Evolutionary conservation across 2,329 filamentous ascomycete species (phyloP).

Genomic region (Aspergillus unguis): DNA sequence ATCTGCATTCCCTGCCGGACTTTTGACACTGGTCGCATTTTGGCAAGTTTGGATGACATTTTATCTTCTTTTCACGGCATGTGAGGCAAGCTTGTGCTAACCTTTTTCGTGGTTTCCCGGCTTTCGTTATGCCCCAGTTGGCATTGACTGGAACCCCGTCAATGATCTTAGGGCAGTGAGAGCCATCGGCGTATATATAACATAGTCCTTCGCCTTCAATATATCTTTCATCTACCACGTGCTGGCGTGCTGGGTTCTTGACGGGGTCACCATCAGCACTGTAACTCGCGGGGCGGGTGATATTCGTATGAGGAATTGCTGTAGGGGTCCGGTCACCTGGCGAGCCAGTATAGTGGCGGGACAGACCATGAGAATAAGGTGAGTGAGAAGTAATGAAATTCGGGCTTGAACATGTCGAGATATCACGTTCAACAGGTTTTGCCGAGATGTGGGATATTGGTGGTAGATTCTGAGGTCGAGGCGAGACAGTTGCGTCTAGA

Average conservation of each 20-base stretch:
- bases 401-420: slow-evolving; percentile 18
- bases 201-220: slow-evolving; percentile 74
- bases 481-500: slow-evolving; percentile 20
- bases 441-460: slow-evolving; percentile 31
- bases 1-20: slow-evolving; percentile 79
- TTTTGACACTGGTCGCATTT: slow-evolving; percentile 92
- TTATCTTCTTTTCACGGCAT: slow-evolving; percentile 96
- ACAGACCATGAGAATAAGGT: slow-evolving; percentile 19
- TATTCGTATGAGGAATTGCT: slow-evolving; percentile 7
- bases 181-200: slow-evolving; percentile 83
- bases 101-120: slow-evolving; percentile 86
- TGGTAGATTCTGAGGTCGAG: slow-evolving; percentile 25
- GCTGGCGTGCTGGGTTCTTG: slow-evolving; percentile 24
- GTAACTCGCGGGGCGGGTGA: slow-evolving; percentile 1
- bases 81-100: slow-evolving; percentile 90
- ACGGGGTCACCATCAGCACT: slow-evolving; percentile 10
- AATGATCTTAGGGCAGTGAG: slow-evolving; percentile 76
- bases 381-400: slow-evolving; percentile 20
- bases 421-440: slow-evolving; percentile 20
- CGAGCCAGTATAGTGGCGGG: slow-evolving; percentile 16
- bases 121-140: slow-evolving; percentile 91
- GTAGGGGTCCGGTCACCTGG: slow-evolving; percentile 16
- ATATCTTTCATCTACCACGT: slow-evolving; percentile 41
- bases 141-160: slow-evolving; percentile 86
- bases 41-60: slow-evolving; percentile 83